These are phyloP conservation scores for Jatropha podagrica DNA, from an alignment of 441 rosid species.

Conservation along the genomic window DNA sequence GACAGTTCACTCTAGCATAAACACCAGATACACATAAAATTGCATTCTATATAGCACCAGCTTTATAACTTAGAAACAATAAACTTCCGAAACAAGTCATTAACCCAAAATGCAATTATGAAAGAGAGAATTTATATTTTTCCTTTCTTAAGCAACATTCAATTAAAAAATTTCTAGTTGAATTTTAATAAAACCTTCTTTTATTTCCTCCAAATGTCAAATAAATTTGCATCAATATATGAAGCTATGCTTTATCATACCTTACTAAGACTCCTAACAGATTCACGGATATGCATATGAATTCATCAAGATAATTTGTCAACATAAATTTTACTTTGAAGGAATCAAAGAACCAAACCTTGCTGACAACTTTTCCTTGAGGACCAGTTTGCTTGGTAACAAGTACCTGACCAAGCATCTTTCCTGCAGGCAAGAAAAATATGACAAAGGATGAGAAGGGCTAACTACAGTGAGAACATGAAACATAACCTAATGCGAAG, in stretches of 20 bases:
- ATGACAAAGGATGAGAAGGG: neutral
- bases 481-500: neutral
- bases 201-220: neutral
- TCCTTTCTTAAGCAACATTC: neutral
- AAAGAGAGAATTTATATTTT: neutral
- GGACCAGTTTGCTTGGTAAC: slow-evolving; percentile 98
- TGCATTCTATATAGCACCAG: neutral
- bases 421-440: slow-evolving; percentile 47
- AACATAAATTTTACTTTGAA: neutral
- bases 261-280: neutral
- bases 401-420: slow-evolving; percentile 96
- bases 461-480: neutral
- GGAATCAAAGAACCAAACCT: slow-evolving; percentile 50
- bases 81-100: neutral
- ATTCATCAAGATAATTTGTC: neutral
- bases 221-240: neutral
- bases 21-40: neutral
- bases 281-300: neutral
- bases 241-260: neutral
- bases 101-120: neutral
- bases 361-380: slow-evolving; percentile 98
- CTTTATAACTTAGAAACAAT: neutral
- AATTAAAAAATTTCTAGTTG: neutral
- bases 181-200: neutral
- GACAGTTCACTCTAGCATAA: neutral